These are phyloP conservation scores for Dactylellina leptospora DNA, from an alignment of 2,329 filamentous ascomycete species.

Conservation along the genomic window DNA sequence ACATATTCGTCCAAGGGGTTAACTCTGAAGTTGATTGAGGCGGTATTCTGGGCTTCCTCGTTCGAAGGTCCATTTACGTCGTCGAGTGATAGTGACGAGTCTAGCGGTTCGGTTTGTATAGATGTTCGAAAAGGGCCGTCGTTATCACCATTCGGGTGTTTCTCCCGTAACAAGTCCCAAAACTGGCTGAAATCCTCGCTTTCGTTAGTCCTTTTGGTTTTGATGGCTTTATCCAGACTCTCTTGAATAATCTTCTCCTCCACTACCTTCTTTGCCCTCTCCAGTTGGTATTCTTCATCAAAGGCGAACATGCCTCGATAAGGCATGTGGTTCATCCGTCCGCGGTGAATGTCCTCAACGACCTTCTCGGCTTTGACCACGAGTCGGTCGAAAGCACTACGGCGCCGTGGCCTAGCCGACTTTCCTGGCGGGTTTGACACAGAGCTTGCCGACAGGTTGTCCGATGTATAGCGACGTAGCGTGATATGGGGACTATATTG, in stretches of 20 bases:
- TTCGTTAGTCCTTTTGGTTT: not conserved
- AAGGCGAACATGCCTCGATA: too few relatives aligned
- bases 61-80: not conserved
- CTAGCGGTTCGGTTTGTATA: not conserved
- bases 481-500: not conserved
- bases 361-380: constrained; percentile 2
- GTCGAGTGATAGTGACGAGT: constrained; percentile 4
- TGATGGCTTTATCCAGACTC: not conserved
- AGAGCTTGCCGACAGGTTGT: not conserved
- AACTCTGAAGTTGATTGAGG: constrained; percentile 11
- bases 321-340: too few relatives aligned
- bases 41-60: not conserved
- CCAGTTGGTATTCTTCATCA: not conserved
- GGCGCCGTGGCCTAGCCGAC: too few relatives aligned
- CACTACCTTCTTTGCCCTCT: not conserved
- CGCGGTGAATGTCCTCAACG: not conserved
- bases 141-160: constrained; percentile 6
- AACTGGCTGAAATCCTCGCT: constrained; percentile 15
- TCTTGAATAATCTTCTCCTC: not conserved
- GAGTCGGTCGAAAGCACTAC: constrained; percentile 14
- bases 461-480: not conserved
- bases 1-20: constrained; percentile 35
- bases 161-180: constrained; percentile 12
- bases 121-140: not conserved
- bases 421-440: too few relatives aligned